Percentiles rank a stretch among this genome's conserved stretches.
Evolutionary conservation across 208 protist species (phyloP).

Genomic region (Sergeia podlipaevii): DNA sequence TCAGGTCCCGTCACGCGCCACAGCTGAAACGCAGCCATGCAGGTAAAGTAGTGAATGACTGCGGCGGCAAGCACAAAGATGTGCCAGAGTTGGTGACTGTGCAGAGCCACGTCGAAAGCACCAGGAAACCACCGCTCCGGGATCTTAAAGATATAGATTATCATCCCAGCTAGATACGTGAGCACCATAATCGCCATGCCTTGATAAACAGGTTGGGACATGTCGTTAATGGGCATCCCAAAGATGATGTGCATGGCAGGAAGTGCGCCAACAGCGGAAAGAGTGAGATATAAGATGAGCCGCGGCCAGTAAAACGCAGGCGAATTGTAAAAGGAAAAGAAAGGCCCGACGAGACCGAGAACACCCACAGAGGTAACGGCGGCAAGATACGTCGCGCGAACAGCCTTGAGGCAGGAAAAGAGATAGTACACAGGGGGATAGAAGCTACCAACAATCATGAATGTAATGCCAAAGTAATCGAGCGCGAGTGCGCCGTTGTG

Average conservation of each 20-base stretch:
- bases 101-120: constrained; percentile 35
- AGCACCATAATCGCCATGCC: constrained; percentile 30
- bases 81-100: constrained; percentile 55
- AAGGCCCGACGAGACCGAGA: constrained; percentile 33
- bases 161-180: constrained; percentile 32
- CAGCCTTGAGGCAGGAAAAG: constrained; percentile 34
- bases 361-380: constrained; percentile 34
- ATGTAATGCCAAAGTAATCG: constrained; percentile 57
- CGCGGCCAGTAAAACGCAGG: constrained; percentile 16
- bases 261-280: constrained; percentile 29
- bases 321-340: constrained; percentile 26
- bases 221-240: constrained; percentile 19
- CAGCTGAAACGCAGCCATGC: constrained; percentile 30
- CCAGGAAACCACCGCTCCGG: constrained; percentile 50
- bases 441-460: constrained; percentile 54
- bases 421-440: constrained; percentile 47
- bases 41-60: constrained; percentile 38
- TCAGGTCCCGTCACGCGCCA: constrained; percentile 22
- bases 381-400: constrained; percentile 28
- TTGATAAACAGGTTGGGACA: constrained; percentile 15
- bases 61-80: constrained; percentile 44
- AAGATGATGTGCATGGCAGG: constrained; percentile 34
- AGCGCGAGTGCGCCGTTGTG: constrained; percentile 28
- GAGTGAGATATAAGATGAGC: constrained; percentile 27
- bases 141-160: constrained; percentile 41